phyloP scores from a whole-genome alignment of 2,329 filamentous ascomycete species.

The Chaetomium globosum region DNA sequence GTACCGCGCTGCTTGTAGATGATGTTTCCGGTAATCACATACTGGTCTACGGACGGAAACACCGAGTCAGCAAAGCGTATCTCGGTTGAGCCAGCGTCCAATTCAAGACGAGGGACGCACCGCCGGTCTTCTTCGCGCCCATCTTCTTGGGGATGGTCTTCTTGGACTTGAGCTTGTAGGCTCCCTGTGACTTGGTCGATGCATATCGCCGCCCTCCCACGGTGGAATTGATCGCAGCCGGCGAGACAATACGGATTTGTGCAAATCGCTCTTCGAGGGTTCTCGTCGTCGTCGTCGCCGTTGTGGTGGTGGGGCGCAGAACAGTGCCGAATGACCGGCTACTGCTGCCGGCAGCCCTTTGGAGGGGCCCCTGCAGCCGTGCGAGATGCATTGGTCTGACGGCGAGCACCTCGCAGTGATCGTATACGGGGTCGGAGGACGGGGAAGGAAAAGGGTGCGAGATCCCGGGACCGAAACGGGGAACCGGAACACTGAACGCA shows the following conservation, averaged over 20 bases:
- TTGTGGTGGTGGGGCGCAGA: constrained; percentile 40
- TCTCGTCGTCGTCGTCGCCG: constrained; percentile 31
- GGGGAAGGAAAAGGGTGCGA: constrained; percentile 12
- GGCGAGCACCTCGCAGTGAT: constrained; percentile 29
- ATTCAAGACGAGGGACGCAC: constrained; percentile 51
- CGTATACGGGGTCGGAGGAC: constrained; percentile 14
- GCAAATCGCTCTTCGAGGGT: constrained; percentile 39
- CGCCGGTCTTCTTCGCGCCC: constrained; percentile 90
- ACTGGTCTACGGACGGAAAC: constrained; percentile 65
- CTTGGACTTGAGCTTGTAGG: constrained; percentile 66
- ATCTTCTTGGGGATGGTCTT: constrained; percentile 75
- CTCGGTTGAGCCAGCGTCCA: not conserved
- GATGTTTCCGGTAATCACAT: constrained; percentile 94
- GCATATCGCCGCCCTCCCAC: constrained; percentile 58
- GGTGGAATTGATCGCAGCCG: constrained; percentile 44
- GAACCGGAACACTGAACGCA: not conserved
- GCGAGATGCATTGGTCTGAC: constrained; percentile 49
- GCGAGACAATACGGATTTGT: constrained; percentile 41
- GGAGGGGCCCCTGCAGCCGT: constrained; percentile 51
- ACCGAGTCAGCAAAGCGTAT: constrained; percentile 11
- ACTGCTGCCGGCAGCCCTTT: constrained; percentile 49
- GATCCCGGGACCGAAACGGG: constrained; percentile 17
- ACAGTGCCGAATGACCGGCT: constrained; percentile 44
- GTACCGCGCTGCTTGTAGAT: constrained; percentile 97
- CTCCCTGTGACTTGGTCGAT: constrained; percentile 66